Conservation (phyloP, 2,329 filamentous ascomycete genomes). For the Dactylellina leptospora region DNA sequence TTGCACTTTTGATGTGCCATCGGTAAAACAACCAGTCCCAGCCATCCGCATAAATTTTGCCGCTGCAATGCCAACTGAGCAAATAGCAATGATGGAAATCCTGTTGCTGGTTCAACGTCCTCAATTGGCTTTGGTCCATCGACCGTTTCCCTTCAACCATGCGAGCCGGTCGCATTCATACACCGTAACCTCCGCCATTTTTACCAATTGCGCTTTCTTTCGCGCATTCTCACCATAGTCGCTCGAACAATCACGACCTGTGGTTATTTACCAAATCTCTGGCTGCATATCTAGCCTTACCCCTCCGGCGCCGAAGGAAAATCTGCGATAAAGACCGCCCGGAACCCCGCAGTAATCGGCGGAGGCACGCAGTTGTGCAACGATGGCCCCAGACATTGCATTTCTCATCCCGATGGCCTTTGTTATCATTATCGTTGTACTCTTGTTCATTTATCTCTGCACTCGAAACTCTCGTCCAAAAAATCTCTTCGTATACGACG, state of each 20-base stretch:
- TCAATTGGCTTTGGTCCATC: background rate
- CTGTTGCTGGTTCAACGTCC: background rate
- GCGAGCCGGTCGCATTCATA: background rate
- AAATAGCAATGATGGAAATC: background rate
- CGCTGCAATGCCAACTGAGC: constrained; percentile 12
- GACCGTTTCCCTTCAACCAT: background rate
- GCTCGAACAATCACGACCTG: background rate
- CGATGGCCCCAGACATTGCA: constrained; percentile 32
- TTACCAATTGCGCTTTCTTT: background rate
- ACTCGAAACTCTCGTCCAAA: constrained; percentile 46
- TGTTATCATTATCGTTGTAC: constrained; percentile 40
- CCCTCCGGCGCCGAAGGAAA: too few species aligned
- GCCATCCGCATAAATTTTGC: constrained; percentile 18
- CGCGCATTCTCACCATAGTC: background rate
- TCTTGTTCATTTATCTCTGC: constrained; percentile 47
- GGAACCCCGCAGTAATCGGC: background rate
- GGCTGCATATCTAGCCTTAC: too few species aligned
- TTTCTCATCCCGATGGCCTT: constrained; percentile 44
- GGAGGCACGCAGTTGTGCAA: background rate
- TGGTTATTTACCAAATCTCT: too few species aligned
- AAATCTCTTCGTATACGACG: constrained; percentile 25
- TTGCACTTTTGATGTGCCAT: too few species aligned
- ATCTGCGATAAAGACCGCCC: too few species aligned
- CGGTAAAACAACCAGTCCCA: constrained; percentile 7
- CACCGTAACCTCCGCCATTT: background rate